These are phyloP conservation scores for Tricholoma matsutake DNA, from an alignment of 768 basidiomycete species.

Conservation along the genomic window DNA sequence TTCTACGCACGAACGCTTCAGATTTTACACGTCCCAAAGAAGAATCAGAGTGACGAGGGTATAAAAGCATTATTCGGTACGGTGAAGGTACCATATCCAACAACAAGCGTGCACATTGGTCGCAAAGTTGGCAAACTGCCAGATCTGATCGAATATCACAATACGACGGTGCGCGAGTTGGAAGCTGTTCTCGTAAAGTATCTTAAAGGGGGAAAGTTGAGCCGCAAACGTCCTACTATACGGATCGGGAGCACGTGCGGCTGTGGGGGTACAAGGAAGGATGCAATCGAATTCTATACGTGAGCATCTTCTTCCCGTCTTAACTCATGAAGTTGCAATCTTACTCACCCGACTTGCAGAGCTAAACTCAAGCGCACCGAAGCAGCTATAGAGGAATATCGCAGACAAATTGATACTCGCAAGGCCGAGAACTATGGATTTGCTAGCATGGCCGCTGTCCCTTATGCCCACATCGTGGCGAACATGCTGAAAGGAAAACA, in stretches of 20 bases:
- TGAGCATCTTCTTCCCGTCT: slow-evolving; percentile 35
- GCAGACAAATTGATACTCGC: slow-evolving; percentile 65
- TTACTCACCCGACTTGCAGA: slow-evolving; percentile 24
- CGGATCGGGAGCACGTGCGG: slow-evolving; percentile 78
- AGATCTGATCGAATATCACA: slow-evolving; percentile 88
- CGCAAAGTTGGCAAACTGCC: slow-evolving; percentile 86
- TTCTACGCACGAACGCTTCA: slow-evolving; percentile 95
- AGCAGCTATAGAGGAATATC: slow-evolving; percentile 67
- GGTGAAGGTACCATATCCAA: slow-evolving; percentile 82
- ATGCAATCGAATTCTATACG: slow-evolving; percentile 95
- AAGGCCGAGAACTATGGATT: slow-evolving; percentile 91
- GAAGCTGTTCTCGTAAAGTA: slow-evolving; percentile 89
- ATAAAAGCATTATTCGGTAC: slow-evolving; percentile 72
- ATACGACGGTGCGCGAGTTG: slow-evolving; percentile 89
- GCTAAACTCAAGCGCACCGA: slow-evolving; percentile 65
- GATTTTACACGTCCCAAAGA: slow-evolving; percentile 75
- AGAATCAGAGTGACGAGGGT: slow-evolving; percentile 82
- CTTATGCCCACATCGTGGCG: slow-evolving; percentile 86
- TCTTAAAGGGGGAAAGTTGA: slow-evolving; percentile 78
- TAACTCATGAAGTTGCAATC: neutral
- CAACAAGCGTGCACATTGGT: slow-evolving; percentile 87
- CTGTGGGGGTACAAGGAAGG: slow-evolving; percentile 78
- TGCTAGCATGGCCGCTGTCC: slow-evolving; percentile 85
- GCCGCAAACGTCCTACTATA: slow-evolving; percentile 77
- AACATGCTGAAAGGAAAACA: slow-evolving; percentile 64